These are phyloP conservation scores for Phytomonas francai DNA, from an alignment of 208 protist species.

Conservation along the genomic window DNA sequence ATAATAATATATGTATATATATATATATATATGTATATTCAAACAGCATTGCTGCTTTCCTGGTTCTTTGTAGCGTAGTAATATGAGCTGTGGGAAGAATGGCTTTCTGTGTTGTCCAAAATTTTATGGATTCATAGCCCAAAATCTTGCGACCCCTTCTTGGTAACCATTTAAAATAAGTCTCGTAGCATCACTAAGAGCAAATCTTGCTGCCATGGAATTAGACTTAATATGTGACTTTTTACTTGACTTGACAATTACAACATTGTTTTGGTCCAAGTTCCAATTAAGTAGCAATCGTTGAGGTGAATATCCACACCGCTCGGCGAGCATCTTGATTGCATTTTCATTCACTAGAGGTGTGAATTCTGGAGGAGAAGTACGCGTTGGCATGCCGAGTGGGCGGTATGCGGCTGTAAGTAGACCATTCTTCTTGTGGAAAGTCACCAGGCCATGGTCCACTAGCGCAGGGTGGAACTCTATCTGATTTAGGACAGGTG, in stretches of 20 bases:
- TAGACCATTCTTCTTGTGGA: slow-evolving; percentile 52
- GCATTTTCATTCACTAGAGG: slow-evolving; percentile 35
- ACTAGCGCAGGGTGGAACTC: slow-evolving; percentile 78
- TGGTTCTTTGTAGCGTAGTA: background rate
- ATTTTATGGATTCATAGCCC: slow-evolving; percentile 67
- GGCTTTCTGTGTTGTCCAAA: slow-evolving; percentile 40
- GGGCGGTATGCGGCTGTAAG: slow-evolving; percentile 82
- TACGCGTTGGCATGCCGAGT: slow-evolving; percentile 62
- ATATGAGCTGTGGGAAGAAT: slow-evolving; percentile 35
- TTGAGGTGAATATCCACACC: slow-evolving; percentile 54
- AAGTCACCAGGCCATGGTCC: slow-evolving; percentile 37
- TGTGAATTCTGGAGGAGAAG: slow-evolving; percentile 49
- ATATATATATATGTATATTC: no score
- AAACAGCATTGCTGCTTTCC: background rate
- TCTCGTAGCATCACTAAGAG: slow-evolving; percentile 45
- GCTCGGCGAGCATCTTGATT: slow-evolving; percentile 37
- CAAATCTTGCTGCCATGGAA: slow-evolving; percentile 68
- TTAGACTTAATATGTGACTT: slow-evolving; percentile 76
- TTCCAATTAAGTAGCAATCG: slow-evolving; percentile 78
- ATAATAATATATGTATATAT: background rate
- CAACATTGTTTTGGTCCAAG: slow-evolving; percentile 71
- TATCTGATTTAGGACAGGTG: slow-evolving; percentile 86
- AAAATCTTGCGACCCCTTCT: slow-evolving; percentile 26
- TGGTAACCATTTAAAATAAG: slow-evolving; percentile 55
- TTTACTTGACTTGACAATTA: slow-evolving; percentile 71